A percentile compares a stretch with the other conserved stretches of the same genome.
phyloP scores from a whole-genome alignment of 1,284 basidiomycete species.

The Tylopilus sp. region DNA sequence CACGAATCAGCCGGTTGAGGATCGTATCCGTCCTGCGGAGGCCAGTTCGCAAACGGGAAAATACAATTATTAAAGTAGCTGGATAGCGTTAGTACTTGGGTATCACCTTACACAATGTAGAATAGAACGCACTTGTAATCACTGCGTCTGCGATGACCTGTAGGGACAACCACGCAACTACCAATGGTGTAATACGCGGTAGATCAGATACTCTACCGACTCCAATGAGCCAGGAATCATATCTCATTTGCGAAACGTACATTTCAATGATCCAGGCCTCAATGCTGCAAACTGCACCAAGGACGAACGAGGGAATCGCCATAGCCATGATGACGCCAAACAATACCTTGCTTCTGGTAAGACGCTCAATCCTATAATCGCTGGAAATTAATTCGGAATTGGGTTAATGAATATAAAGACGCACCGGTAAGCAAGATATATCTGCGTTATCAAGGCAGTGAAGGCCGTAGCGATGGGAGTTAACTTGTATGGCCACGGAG shows the following conservation, averaged over 20 bases:
- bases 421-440: conserved; percentile 4
- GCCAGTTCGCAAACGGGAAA: conserved; percentile 55
- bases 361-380: conserved; percentile 30
- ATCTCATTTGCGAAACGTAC: conserved; percentile 45
- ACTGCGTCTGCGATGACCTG: conserved; percentile 52
- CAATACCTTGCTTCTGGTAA: conserved; percentile 51
- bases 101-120: neutral
- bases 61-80: conserved; percentile 45
- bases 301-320: conserved; percentile 48
- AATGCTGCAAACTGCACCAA: conserved; percentile 51
- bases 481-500: conserved; percentile 49
- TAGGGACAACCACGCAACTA: conserved; percentile 51
- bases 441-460: conserved; percentile 55
- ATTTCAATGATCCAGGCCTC: conserved; percentile 49
- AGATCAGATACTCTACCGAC: conserved; percentile 13
- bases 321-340: conserved; percentile 44
- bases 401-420: neutral
- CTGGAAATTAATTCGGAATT: neutral
- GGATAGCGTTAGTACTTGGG: too few species aligned
- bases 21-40: conserved; percentile 56
- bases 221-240: conserved; percentile 1
- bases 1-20: conserved; percentile 57
- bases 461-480: conserved; percentile 55
- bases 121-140: conserved; percentile 48
- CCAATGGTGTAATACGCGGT: conserved; percentile 37